Conservation (phyloP, 495 filamentous ascomycete species). For the Glutinoglossum americanum region DNA sequence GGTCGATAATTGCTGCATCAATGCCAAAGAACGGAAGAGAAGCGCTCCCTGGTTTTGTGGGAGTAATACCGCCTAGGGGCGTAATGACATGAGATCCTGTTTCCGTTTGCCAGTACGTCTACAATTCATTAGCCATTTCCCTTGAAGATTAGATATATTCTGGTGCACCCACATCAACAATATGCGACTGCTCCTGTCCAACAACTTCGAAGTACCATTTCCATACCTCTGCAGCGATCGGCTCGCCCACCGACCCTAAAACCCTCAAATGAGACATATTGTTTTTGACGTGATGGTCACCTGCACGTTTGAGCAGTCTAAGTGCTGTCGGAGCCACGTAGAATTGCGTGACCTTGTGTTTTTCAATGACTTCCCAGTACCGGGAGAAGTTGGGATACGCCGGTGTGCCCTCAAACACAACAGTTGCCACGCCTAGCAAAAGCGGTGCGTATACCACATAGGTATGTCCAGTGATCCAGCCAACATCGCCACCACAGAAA, state of each 20-base stretch:
- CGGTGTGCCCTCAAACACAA: conserved; percentile 98
- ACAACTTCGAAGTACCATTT: conserved; percentile 98
- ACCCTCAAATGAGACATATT: conserved; percentile 78
- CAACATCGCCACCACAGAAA: conserved; percentile 96
- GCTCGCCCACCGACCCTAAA: conserved; percentile 92
- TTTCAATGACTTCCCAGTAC: conserved; percentile 96
- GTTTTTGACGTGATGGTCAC: conserved; percentile 72
- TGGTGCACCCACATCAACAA: conserved; percentile 62
- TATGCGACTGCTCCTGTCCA: conserved; percentile 78
- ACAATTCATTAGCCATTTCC: conserved; percentile 5
- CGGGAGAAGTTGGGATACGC: conserved; percentile 95
- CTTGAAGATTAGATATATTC: not conserved
- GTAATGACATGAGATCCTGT: conserved; percentile 87
- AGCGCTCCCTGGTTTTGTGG: conserved; percentile 58
- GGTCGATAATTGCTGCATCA: conserved; percentile 94
- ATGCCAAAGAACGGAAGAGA: conserved; percentile 92
- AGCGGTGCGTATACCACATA: conserved; percentile 96
- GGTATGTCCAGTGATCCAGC: conserved; percentile 99
- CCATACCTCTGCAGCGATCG: conserved; percentile 97
- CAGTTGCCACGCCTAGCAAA: conserved; percentile 75
- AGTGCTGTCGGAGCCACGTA: conserved; percentile 94
- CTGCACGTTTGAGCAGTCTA: conserved; percentile 81
- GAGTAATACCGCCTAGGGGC: conserved; percentile 51
- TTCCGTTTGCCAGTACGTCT: conserved; percentile 99
- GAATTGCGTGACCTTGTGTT: conserved; percentile 91